These are phyloP conservation scores for Cystofilobasidium ferigula DNA, from an alignment of 768 basidiomycete genomes.

Conservation along the genomic window DNA sequence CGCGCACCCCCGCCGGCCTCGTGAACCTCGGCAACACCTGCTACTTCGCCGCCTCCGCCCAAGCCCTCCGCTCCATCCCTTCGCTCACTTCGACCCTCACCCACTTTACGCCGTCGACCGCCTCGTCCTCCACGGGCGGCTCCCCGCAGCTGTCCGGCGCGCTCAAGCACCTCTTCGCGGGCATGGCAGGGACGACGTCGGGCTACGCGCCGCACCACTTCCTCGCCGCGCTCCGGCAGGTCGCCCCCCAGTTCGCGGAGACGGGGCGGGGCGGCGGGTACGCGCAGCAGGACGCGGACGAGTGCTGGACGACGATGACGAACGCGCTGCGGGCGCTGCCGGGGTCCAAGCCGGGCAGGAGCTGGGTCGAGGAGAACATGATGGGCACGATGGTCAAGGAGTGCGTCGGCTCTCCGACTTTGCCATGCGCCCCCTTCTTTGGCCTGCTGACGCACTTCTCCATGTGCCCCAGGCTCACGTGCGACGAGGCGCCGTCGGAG, in stretches of 20 bases:
- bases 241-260: constrained; percentile 87
- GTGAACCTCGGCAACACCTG: constrained; percentile 33
- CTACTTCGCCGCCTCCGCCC: constrained; percentile 93
- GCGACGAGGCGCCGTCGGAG: constrained; percentile 74
- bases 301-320: constrained; percentile 69
- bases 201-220: constrained; percentile 61
- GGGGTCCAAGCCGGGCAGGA: constrained; percentile 37
- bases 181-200: constrained; percentile 66
- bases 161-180: constrained; percentile 48
- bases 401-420: constrained; percentile 38
- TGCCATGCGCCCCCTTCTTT: background rate
- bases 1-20: constrained; percentile 31
- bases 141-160: constrained; percentile 26
- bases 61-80: constrained; percentile 84
- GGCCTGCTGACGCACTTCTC: background rate
- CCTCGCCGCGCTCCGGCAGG: constrained; percentile 55
- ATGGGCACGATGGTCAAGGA: constrained; percentile 65
- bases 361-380: constrained; percentile 70
- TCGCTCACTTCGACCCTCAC: constrained; percentile 66
- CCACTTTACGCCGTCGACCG: constrained; percentile 40
- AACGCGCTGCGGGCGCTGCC: constrained; percentile 58
- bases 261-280: constrained; percentile 45
- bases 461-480: constrained; percentile 50
- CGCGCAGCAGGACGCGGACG: constrained; percentile 92
- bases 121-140: background rate